Conservation (phyloP, 192 early-diverging fungal genomes). For the Thamnidium elegans region DNA sequence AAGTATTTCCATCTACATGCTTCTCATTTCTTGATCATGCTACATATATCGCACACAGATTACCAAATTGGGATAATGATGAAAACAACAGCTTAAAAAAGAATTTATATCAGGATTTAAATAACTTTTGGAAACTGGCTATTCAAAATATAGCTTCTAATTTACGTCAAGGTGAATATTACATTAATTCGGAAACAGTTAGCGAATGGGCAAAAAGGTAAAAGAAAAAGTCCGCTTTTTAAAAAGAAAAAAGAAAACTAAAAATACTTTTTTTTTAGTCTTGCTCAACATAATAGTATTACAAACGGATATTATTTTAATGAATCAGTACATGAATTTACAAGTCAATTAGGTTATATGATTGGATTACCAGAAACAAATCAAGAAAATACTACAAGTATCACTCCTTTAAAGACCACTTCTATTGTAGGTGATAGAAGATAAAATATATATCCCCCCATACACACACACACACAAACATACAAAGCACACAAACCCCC, state of each 20-base stretch:
- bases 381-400: no score
- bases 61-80: slow-evolving; percentile 77
- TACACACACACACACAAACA: not conserved
- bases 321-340: slow-evolving; percentile 66
- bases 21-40: slow-evolving; percentile 83
- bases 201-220: slow-evolving; percentile 81
- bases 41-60: slow-evolving; percentile 66
- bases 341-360: slow-evolving; percentile 54
- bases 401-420: not conserved
- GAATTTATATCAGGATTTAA: slow-evolving; percentile 68
- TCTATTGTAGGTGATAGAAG: slow-evolving; percentile 17
- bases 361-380: slow-evolving; percentile 3
- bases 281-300: slow-evolving; percentile 60
- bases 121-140: slow-evolving; percentile 73
- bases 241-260: not conserved
- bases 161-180: slow-evolving; percentile 78
- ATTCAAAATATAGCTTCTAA: slow-evolving; percentile 69
- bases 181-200: slow-evolving; percentile 65
- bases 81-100: slow-evolving; percentile 64
- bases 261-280: slow-evolving; percentile 19
- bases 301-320: slow-evolving; percentile 57
- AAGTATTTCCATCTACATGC: slow-evolving; percentile 72
- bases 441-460: not conserved
- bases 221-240: slow-evolving; percentile 3
- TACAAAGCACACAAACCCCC: not conserved